phyloP scores from a whole-genome alignment of 495 filamentous ascomycete species.

The Rostrohypoxylon terebratum region DNA sequence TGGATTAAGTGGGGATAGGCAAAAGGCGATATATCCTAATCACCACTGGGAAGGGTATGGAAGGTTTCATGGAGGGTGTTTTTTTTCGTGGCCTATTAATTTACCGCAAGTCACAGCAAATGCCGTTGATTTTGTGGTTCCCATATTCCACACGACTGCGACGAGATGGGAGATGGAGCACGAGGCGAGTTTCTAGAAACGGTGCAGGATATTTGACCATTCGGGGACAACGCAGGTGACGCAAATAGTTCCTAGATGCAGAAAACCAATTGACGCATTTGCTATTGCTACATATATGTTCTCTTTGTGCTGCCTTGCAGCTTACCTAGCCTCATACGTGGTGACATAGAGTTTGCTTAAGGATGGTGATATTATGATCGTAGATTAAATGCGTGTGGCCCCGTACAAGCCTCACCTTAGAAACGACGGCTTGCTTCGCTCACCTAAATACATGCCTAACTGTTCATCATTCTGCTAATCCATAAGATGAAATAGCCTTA shows the following conservation, averaged over 20 bases:
- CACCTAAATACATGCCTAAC: neutral
- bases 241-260: neutral
- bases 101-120: too few species aligned
- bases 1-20: too few species aligned
- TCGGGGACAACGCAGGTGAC: too few species aligned
- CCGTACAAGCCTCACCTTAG: neutral
- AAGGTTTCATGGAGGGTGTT: too few species aligned
- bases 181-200: neutral
- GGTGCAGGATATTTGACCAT: too few species aligned
- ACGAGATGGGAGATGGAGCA: neutral
- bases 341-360: neutral
- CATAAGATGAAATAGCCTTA: neutral
- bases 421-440: neutral
- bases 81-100: too few species aligned
- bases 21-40: too few species aligned
- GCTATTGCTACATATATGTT: neutral
- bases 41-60: too few species aligned
- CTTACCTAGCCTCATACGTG: neutral
- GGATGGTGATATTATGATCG: neutral
- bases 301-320: neutral
- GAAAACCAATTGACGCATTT: neutral
- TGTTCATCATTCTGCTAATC: neutral
- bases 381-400: slow-evolving; percentile 3
- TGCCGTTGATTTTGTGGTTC: too few species aligned
- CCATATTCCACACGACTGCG: too few species aligned